Evolutionary conservation across 345 rosid species (phyloP).

Genomic region (Cardiospermum halicacabum): DNA sequence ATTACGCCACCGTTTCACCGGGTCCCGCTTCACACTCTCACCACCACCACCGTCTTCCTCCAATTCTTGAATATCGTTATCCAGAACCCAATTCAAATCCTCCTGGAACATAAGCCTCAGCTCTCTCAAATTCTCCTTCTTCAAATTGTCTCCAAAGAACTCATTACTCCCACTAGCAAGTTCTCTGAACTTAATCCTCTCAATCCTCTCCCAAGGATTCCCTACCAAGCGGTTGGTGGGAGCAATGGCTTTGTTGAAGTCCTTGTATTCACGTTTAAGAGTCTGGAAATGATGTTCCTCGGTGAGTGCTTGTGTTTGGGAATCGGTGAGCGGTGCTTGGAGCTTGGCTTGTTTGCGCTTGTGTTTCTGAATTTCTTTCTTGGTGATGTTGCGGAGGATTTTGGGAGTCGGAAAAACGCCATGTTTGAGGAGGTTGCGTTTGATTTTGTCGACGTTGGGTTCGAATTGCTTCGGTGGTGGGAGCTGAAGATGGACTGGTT

Average conservation of each 20-base stretch:
- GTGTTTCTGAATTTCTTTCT: slow-evolving; percentile 74
- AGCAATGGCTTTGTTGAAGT: slow-evolving; percentile 41
- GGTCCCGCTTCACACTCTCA: slow-evolving; percentile 33
- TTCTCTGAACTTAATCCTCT: slow-evolving; percentile 52
- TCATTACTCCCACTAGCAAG: slow-evolving; percentile 44
- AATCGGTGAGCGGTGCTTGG: slow-evolving; percentile 36
- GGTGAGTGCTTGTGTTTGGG: slow-evolving; percentile 37
- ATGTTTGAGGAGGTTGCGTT: slow-evolving; percentile 41
- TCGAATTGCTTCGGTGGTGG: slow-evolving; percentile 35
- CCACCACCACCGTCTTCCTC: slow-evolving; percentile 17
- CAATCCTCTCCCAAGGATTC: slow-evolving; percentile 88
- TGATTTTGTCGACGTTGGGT: slow-evolving; percentile 56
- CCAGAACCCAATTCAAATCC: slow-evolving; percentile 77
- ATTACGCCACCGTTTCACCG: slow-evolving; percentile 49
- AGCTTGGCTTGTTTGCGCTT: slow-evolving; percentile 53
- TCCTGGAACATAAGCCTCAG: slow-evolving; percentile 64
- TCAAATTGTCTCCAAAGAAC: slow-evolving; percentile 35
- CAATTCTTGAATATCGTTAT: slow-evolving; percentile 64
- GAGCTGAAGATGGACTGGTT: slow-evolving; percentile 29
- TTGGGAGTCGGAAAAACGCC: slow-evolving; percentile 73
- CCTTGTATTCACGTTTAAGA: slow-evolving; percentile 57
- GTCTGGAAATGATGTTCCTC: slow-evolving; percentile 51
- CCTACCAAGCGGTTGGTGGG: slow-evolving; percentile 42
- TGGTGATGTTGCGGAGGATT: slow-evolving; percentile 61
- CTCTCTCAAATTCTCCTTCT: slow-evolving; percentile 54